Base-by-base conservation (phyloP, 345 rosid genomes). In the Camelina neglecta region DNA sequence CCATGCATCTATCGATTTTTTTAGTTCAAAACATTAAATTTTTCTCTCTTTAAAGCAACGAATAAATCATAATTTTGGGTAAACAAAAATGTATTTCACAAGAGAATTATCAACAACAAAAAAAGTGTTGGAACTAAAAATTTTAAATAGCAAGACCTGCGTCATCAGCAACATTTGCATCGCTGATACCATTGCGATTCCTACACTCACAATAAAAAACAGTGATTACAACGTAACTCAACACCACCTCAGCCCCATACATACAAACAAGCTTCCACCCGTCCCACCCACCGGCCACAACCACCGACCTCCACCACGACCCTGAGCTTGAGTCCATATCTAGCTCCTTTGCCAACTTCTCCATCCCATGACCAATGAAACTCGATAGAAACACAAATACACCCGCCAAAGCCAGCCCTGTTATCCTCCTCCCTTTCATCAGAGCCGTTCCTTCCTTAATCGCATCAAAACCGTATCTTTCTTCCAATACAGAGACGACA, bases 401-500 rank as follows among this genome's bases (percentile, higher is more conserved):
- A 36, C 84, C 82, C 18, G 89, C 85, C 59, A 90, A 41, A 11
- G 70, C 71, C 80, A 87, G 90, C 63, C 96, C 91, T 26, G 82
- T 70, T 10, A 75, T 24, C 75, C 88, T 85, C 85, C 84, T 81
- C 55, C 78, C 90, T 51, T 74, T 84, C 90, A 93, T 86, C 74
- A 90, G 21, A 0, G 45, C 59, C 8, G 47, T 80, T 62, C 91
- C 96, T 45, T 67, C 71, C 55, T 81, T 73, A 23, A 93, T 66
- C 1, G 97, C 97, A 1, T 79, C 89, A 74, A 83, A 88, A 20
- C 96, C 97, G 47, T 67, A 81, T 26, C 78, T 73, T 21, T 73
- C 85, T 83, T 93, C 98, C 67, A 83, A 11, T 5, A 85, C 81
- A 45, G 97, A 87, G 42, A 83, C 91, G 55, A 86, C 91, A 51